Evolutionary conservation across 352 stramenopile genomes (phyloP).

Genomic region (Bremia lactucae): DNA sequence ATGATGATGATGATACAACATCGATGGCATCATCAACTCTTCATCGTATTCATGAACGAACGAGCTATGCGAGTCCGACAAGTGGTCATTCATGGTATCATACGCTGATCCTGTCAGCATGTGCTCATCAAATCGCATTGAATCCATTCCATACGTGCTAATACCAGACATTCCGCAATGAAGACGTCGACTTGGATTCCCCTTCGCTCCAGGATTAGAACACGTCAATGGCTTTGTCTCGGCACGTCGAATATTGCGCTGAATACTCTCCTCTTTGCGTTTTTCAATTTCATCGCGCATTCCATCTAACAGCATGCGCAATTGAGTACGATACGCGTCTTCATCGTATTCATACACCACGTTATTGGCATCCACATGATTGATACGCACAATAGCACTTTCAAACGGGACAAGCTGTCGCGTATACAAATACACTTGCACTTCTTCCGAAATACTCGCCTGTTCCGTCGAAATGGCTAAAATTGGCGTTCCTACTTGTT

Average conservation of each 20-base stretch:
- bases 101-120: conserved; percentile 18
- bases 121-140: conserved; percentile 40
- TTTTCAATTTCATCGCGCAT: conserved; percentile 81
- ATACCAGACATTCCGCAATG: conserved; percentile 19
- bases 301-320: conserved; percentile 60
- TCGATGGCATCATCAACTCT: conserved; percentile 8
- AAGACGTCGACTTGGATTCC: conserved; percentile 11
- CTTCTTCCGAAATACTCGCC: conserved; percentile 61
- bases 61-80: conserved; percentile 24
- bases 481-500: conserved; percentile 71
- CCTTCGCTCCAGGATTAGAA: conserved; percentile 6
- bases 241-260: conserved; percentile 37
- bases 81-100: conserved; percentile 21
- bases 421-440: conserved; percentile 81
- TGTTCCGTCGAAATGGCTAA: conserved; percentile 69
- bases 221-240: conserved; percentile 23
- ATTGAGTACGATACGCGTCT: conserved; percentile 50
- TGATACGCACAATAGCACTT: conserved; percentile 39
- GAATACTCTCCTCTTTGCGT: conserved; percentile 51
- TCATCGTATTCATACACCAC: conserved; percentile 63
- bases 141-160: conserved; percentile 24
- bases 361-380: conserved; percentile 30
- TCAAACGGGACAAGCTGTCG: conserved; percentile 76
- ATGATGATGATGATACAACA: conserved; percentile 20
- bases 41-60: conserved; percentile 18